Evolutionary conservation across 1,139 yeast genomes (phyloP).

Genomic region (Candida glucosophila): DNA sequence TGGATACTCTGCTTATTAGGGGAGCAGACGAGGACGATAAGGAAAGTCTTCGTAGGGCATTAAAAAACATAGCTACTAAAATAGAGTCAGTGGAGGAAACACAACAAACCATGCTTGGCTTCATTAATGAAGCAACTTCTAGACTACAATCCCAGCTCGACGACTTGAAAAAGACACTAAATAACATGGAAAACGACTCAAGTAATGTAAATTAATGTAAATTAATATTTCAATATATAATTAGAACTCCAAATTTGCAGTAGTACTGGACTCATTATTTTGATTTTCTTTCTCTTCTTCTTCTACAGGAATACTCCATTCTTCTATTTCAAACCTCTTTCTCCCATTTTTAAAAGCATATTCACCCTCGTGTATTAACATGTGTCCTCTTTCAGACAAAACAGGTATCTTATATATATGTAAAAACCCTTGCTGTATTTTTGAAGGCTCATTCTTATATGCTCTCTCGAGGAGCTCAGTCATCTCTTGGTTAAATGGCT

Average conservation of each 20-base stretch:
- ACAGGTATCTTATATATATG: constrained; percentile 68
- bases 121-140: too few species aligned
- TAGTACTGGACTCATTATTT: constrained; percentile 1
- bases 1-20: neutral
- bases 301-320: constrained; percentile 94
- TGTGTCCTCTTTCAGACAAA: constrained; percentile 68
- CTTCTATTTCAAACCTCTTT: constrained; percentile 75
- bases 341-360: constrained; percentile 82
- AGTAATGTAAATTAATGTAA: too few species aligned
- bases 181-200: too few species aligned
- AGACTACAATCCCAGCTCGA: too few species aligned
- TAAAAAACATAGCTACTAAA: neutral
- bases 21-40: neutral
- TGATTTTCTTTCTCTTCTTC: constrained; percentile 39
- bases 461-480: constrained; percentile 56
- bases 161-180: neutral
- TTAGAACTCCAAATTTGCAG: too few species aligned
- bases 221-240: too few species aligned
- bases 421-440: constrained; percentile 78
- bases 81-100: neutral
- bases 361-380: constrained; percentile 70
- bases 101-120: neutral
- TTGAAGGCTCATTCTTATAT: constrained; percentile 63
- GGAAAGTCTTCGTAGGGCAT: too few species aligned
- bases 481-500: constrained; percentile 79